Percentiles rank a stretch among this genome's conserved stretches.
These are phyloP conservation scores for Linum trigynum DNA, from an alignment of 345 rosid genomes.

Conservation along the genomic window DNA sequence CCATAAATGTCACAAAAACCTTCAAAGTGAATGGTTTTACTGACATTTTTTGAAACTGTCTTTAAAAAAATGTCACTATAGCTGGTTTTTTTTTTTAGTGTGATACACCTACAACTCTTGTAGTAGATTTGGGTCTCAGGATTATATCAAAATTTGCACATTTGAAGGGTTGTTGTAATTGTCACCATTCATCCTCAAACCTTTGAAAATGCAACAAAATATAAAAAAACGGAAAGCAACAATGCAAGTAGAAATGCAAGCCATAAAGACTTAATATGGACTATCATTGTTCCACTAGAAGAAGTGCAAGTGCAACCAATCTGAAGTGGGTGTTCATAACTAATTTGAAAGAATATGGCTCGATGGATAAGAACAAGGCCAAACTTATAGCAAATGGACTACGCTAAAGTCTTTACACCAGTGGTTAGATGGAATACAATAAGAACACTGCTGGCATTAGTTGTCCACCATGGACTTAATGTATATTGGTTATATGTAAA, in stretches of 20 bases:
- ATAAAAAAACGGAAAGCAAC: not conserved
- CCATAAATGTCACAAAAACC: too few relatives aligned
- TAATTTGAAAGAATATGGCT: not conserved
- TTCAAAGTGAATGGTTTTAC: too few relatives aligned
- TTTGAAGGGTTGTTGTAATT: too few relatives aligned
- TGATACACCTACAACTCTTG: too few relatives aligned
- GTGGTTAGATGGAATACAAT: not conserved
- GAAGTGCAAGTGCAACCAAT: not conserved
- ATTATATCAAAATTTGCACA: not conserved
- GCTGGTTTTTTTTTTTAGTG: too few relatives aligned
- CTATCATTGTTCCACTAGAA: not conserved
- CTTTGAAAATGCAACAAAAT: conserved; percentile 4
- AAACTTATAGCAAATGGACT: not conserved
- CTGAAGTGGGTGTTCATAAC: not conserved
- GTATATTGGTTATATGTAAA: not conserved
- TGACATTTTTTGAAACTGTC: too few relatives aligned
- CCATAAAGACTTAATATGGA: not conserved
- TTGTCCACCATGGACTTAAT: not conserved
- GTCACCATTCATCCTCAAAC: not conserved
- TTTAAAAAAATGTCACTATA: too few relatives aligned
- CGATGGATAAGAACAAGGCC: not conserved
- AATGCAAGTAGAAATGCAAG: conserved; percentile 2
- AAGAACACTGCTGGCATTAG: not conserved
- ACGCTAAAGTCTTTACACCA: not conserved
- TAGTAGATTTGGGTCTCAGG: too few relatives aligned